phyloP scores from a whole-genome alignment of 768 basidiomycete genomes.

The Termitomyces bulborhizus region DNA sequence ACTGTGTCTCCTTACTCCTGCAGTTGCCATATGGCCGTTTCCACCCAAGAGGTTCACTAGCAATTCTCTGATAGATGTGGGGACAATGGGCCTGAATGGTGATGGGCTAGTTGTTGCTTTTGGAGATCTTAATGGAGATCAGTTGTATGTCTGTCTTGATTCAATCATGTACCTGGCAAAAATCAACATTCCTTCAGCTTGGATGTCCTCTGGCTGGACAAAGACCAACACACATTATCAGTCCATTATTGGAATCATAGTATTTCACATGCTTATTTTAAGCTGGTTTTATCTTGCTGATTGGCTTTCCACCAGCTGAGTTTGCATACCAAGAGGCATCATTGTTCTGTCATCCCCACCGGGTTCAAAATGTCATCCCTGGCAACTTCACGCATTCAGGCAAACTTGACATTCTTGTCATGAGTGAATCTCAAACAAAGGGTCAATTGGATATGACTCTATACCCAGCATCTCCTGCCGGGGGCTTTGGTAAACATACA shows the following conservation, averaged over 20 bases:
- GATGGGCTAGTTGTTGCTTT: slow-evolving; percentile 77
- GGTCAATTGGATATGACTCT: slow-evolving; percentile 60
- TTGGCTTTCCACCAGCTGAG: slow-evolving; percentile 32
- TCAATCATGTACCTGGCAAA: neutral
- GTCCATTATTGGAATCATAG: slow-evolving; percentile 82
- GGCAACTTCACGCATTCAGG: slow-evolving; percentile 94
- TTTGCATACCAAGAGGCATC: slow-evolving; percentile 49
- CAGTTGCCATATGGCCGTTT: slow-evolving; percentile 67
- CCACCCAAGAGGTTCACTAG: slow-evolving; percentile 78
- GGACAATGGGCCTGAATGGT: slow-evolving; percentile 69
- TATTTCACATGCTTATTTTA: slow-evolving; percentile 22
- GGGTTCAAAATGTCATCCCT: slow-evolving; percentile 79
- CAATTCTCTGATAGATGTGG: slow-evolving; percentile 76
- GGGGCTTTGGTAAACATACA: slow-evolving; percentile 58
- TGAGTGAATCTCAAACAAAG: slow-evolving; percentile 52
- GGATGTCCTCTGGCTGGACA: slow-evolving; percentile 71
- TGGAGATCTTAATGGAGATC: slow-evolving; percentile 95
- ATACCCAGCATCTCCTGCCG: slow-evolving; percentile 56
- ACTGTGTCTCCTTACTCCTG: slow-evolving; percentile 4
- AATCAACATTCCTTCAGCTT: slow-evolving; percentile 38
- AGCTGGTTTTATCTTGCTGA: neutral
- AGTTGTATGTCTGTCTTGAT: slow-evolving; percentile 62
- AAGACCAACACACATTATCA: slow-evolving; percentile 70
- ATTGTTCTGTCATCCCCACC: slow-evolving; percentile 47
- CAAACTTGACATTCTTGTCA: slow-evolving; percentile 82